Evolutionary conservation across 2,329 filamentous ascomycete genomes (phyloP).

Genomic region (Aureobasidium sp.): DNA sequence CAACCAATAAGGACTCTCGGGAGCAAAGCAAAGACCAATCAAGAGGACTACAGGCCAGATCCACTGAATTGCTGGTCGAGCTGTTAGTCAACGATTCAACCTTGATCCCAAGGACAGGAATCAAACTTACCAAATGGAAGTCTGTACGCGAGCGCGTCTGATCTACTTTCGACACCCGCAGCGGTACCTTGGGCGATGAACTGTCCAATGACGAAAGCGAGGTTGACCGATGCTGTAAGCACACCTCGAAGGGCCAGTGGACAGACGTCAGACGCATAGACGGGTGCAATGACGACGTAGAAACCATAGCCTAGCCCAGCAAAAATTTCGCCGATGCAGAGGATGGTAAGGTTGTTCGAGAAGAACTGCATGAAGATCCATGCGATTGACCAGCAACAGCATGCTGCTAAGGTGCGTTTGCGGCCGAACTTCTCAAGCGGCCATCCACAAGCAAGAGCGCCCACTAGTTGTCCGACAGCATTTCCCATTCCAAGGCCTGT

Average conservation of each 20-base stretch:
- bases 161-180: slow-evolving; percentile 27
- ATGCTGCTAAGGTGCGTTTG: not conserved
- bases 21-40: slow-evolving; percentile 22
- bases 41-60: slow-evolving; percentile 34
- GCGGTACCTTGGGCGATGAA: slow-evolving; percentile 42
- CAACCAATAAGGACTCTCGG: slow-evolving; percentile 30
- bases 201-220: slow-evolving; percentile 57
- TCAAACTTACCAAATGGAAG: slow-evolving; percentile 33
- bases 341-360: not conserved
- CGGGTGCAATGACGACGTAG: slow-evolving; percentile 43
- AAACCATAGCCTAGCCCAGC: not conserved
- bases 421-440: not conserved
- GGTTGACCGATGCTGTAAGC: slow-evolving; percentile 53
- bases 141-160: slow-evolving; percentile 36
- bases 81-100: not conserved
- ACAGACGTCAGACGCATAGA: slow-evolving; percentile 61
- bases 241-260: slow-evolving; percentile 52
- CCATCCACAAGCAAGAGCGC: not conserved
- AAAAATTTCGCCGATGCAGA: not conserved
- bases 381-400: not conserved
- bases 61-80: slow-evolving; percentile 30
- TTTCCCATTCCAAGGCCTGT: not conserved
- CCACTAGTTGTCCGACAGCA: not conserved
- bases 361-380: slow-evolving; percentile 10
- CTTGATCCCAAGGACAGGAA: no score